These are phyloP conservation scores for Saururus chinensis DNA, from an alignment of 164 flowering plant species.

Conservation along the genomic window DNA sequence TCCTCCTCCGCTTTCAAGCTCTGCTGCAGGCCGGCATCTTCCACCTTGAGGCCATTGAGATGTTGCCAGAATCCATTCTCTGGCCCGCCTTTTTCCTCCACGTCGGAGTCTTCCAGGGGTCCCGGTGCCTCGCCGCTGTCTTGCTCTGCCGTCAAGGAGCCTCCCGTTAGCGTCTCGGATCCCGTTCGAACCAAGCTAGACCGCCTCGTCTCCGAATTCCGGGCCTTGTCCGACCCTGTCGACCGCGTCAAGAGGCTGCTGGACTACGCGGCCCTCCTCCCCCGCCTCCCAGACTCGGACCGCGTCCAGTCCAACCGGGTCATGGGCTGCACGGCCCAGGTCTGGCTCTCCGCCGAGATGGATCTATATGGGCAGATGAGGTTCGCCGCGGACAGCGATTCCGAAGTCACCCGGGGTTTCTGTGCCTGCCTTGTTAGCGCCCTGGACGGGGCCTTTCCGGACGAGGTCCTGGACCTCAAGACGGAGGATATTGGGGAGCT, in stretches of 20 bases:
- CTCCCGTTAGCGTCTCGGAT: no score
- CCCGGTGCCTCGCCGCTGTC: no score
- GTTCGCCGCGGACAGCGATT: conserved; percentile 74
- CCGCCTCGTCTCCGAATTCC: conserved; percentile 44
- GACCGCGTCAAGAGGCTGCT: conserved; percentile 71
- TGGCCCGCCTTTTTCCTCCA: no score
- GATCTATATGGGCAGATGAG: conserved; percentile 47
- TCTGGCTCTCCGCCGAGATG: conserved; percentile 58
- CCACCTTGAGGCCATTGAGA: no score
- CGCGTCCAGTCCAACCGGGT: conserved; percentile 49
- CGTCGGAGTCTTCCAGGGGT: no score
- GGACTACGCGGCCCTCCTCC: conserved; percentile 44
- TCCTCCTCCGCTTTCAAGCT: no score
- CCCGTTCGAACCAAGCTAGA: conserved; percentile 19
- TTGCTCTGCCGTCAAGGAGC: no score
- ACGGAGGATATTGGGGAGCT: conserved; percentile 60
- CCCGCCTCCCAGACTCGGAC: conserved; percentile 30
- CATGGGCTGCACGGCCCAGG: conserved; percentile 87
- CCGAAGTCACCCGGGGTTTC: conserved; percentile 77
- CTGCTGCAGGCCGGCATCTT: no score
- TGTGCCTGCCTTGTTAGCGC: conserved; percentile 56
- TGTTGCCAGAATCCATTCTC: no score
- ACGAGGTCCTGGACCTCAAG: conserved; percentile 57
- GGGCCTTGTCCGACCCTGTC: conserved; percentile 42
- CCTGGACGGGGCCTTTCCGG: conserved; percentile 60